Conservation (phyloP, 2,329 filamentous ascomycete species). For the Polychaeton citri region DNA sequence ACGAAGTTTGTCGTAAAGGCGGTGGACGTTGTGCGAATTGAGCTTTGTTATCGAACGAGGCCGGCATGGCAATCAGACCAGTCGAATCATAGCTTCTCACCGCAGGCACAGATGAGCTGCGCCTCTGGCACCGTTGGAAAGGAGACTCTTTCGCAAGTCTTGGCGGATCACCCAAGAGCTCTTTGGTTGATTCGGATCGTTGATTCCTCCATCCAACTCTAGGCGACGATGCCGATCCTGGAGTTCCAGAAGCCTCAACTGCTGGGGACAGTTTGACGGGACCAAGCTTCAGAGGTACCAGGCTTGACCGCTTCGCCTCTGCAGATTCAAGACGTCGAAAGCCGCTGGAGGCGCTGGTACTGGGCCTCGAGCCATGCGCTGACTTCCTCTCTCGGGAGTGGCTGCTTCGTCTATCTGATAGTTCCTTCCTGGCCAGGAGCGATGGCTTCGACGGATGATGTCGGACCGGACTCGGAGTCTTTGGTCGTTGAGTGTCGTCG, state of each 20-base stretch:
- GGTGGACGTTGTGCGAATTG: not conserved
- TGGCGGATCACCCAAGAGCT: no score
- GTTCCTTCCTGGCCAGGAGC: not conserved
- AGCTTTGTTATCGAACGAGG: not conserved
- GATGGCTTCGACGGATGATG: not conserved
- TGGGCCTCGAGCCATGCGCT: constrained; percentile 6
- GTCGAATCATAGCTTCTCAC: no score
- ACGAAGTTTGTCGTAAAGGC: not conserved
- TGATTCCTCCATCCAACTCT: no score
- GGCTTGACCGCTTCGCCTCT: constrained; percentile 15
- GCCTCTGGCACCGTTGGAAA: no score
- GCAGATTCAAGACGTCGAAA: constrained; percentile 16
- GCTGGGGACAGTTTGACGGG: constrained; percentile 10
- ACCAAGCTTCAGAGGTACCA: constrained; percentile 14
- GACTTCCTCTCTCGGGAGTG: not conserved
- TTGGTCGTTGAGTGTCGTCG: not conserved
- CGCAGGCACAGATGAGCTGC: not conserved
- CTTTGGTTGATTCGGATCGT: no score
- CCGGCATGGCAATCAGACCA: no score
- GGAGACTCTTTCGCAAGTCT: no score
- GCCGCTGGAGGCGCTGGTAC: constrained; percentile 11
- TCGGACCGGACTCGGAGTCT: not conserved
- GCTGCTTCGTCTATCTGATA: not conserved
- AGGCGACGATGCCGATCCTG: no score
- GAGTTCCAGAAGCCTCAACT: not conserved